These are phyloP conservation scores for Cercospora janseana DNA, from an alignment of 2,329 filamentous ascomycete genomes.

Conservation along the genomic window DNA sequence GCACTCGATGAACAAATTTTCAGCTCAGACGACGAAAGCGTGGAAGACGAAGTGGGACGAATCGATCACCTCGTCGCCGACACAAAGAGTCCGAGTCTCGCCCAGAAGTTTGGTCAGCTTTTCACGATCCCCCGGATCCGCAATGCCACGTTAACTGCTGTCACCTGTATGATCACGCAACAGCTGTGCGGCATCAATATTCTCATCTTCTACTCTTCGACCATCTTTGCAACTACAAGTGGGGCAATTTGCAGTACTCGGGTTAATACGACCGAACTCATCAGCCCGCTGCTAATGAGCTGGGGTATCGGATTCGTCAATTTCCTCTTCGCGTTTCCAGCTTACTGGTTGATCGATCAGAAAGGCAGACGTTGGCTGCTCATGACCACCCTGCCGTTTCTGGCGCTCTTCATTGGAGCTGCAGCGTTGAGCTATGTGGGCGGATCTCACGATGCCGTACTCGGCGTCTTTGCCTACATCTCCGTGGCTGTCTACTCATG, in stretches of 20 bases:
- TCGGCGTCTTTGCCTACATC: slow-evolving; percentile 57
- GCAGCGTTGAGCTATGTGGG: slow-evolving; percentile 55
- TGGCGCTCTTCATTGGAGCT: slow-evolving; percentile 48
- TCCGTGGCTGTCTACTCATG: slow-evolving; percentile 43
- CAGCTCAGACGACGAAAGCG: background rate
- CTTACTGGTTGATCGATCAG: slow-evolving; percentile 59
- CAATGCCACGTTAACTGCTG: slow-evolving; percentile 29
- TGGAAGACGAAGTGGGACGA: background rate
- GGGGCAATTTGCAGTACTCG: slow-evolving; percentile 11
- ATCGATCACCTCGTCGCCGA: background rate
- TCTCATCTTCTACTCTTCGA: slow-evolving; percentile 31
- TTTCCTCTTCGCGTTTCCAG: slow-evolving; percentile 41
- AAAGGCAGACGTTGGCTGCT: slow-evolving; percentile 55
- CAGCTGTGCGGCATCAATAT: slow-evolving; percentile 34
- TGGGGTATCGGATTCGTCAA: slow-evolving; percentile 36
- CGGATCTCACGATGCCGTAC: slow-evolving; percentile 48
- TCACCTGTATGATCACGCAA: slow-evolving; percentile 30
- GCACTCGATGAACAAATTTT: background rate
- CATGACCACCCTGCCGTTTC: slow-evolving; percentile 47
- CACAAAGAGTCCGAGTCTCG: slow-evolving; percentile 21
- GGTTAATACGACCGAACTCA: slow-evolving; percentile 13
- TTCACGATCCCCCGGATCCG: slow-evolving; percentile 32
- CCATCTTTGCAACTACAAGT: slow-evolving; percentile 25
- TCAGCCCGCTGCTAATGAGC: slow-evolving; percentile 29
- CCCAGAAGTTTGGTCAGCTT: slow-evolving; percentile 30